Conservation (phyloP, 2,329 filamentous ascomycete species). For the Fusarium penzigii region DNA sequence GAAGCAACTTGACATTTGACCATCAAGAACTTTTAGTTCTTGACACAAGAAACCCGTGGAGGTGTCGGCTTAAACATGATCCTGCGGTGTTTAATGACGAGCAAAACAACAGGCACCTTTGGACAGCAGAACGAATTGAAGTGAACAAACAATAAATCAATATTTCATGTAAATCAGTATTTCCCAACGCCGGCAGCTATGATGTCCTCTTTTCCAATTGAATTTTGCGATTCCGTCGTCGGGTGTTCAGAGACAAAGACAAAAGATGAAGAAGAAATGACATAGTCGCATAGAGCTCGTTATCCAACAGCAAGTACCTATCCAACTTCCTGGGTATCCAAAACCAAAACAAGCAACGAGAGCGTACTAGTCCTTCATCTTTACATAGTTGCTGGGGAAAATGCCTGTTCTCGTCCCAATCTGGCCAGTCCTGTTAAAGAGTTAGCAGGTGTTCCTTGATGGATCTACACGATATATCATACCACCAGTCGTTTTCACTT, state of each 20-base stretch:
- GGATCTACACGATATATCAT: slow-evolving; percentile 36
- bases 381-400: slow-evolving; percentile 83
- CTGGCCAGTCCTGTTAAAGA: slow-evolving; percentile 71
- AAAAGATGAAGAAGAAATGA: not conserved
- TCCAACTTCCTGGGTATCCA: slow-evolving; percentile 18
- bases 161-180: not conserved
- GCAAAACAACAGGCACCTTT: not conserved
- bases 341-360: slow-evolving; percentile 14
- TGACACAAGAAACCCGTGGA: too few species aligned
- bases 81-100: too few species aligned
- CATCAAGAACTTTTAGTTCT: too few species aligned
- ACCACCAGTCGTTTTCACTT: slow-evolving; percentile 94
- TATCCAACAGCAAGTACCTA: slow-evolving; percentile 13
- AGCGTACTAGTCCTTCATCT: slow-evolving; percentile 56
- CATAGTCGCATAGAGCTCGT: not conserved
- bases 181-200: not conserved
- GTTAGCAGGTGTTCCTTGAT: not conserved
- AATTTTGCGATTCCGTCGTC: not conserved
- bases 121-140: not conserved
- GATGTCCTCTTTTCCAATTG: not conserved
- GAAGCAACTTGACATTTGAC: too few species aligned
- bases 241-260: not conserved
- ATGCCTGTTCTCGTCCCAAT: slow-evolving; percentile 85
- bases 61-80: too few species aligned
- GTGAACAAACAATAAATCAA: not conserved